Conservation (phyloP, 1,139 yeast genomes). For the Candida pseudoviswanathii region DNA sequence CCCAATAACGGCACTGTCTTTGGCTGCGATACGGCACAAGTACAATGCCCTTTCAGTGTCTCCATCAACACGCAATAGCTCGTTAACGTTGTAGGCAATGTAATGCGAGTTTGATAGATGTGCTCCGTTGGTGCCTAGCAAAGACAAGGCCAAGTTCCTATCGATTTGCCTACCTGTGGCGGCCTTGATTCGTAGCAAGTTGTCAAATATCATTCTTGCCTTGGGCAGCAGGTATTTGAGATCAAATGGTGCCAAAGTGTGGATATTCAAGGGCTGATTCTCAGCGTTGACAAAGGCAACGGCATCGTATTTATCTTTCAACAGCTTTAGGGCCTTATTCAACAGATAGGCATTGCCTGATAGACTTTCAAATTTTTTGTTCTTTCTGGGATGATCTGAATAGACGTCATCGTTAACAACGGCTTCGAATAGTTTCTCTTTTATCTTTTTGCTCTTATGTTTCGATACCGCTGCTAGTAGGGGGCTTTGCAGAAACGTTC, state of each 20-base stretch:
- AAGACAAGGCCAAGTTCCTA: slow-evolving; percentile 45
- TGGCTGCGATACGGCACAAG: slow-evolving; percentile 50
- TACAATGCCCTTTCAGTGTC: slow-evolving; percentile 52
- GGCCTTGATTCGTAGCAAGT: slow-evolving; percentile 28
- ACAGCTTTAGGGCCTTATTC: neutral
- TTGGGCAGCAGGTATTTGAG: slow-evolving; percentile 20
- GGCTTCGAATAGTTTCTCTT: slow-evolving; percentile 6
- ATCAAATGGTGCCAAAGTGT: slow-evolving; percentile 17
- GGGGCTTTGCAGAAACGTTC: neutral
- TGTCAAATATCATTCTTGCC: slow-evolving; percentile 32
- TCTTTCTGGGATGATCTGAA: too few species aligned
- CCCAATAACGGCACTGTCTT: slow-evolving; percentile 53
- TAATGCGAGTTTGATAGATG: slow-evolving; percentile 58
- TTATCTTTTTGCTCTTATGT: neutral
- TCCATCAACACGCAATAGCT: slow-evolving; percentile 51
- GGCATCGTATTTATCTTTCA: slow-evolving; percentile 20
- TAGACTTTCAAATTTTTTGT: neutral
- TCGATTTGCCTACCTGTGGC: slow-evolving; percentile 35
- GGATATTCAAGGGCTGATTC: slow-evolving; percentile 17
- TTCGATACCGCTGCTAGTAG: too few species aligned
- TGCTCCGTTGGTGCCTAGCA: slow-evolving; percentile 58
- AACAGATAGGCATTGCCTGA: neutral
- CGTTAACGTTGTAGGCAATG: slow-evolving; percentile 54
- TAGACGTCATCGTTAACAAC: neutral
- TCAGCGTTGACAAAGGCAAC: slow-evolving; percentile 17